These are phyloP conservation scores for Ailanthus altissimus DNA, from an alignment of 345 rosid species.

Conservation along the genomic window DNA sequence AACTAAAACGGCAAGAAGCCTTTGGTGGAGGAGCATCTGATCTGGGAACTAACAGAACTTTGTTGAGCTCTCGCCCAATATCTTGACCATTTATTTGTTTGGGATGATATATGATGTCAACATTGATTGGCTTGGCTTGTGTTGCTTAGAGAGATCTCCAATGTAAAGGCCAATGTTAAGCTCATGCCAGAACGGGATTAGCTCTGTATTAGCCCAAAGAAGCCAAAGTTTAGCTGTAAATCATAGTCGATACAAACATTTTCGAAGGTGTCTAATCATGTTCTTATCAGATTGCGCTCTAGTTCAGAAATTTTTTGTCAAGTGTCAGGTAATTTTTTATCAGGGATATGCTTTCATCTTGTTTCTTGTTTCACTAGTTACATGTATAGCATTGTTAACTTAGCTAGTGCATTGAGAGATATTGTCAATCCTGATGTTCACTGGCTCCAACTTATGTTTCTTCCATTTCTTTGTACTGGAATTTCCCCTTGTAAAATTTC, in stretches of 20 bases:
- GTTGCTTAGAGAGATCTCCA: background rate
- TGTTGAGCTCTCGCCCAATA: background rate
- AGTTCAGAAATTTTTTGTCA: background rate
- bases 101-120: background rate
- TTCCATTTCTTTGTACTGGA: too few species aligned
- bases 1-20: background rate
- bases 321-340: background rate
- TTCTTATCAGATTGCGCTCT: background rate
- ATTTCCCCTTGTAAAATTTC: too few species aligned
- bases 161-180: background rate
- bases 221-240: background rate
- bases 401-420: background rate
- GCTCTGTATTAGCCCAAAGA: background rate
- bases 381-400: background rate
- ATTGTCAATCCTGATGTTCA: background rate
- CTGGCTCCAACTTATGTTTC: too few species aligned
- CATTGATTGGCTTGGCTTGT: background rate
- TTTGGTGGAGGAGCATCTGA: background rate
- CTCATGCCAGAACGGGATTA: background rate
- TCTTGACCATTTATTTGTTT: background rate
- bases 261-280: background rate
- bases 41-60: background rate
- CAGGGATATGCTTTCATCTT: background rate
- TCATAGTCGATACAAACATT: background rate
- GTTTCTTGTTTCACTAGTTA: background rate